Evolutionary conservation across 2,329 filamentous ascomycete genomes (phyloP).

Genomic region (Sarocladium brachiariae): DNA sequence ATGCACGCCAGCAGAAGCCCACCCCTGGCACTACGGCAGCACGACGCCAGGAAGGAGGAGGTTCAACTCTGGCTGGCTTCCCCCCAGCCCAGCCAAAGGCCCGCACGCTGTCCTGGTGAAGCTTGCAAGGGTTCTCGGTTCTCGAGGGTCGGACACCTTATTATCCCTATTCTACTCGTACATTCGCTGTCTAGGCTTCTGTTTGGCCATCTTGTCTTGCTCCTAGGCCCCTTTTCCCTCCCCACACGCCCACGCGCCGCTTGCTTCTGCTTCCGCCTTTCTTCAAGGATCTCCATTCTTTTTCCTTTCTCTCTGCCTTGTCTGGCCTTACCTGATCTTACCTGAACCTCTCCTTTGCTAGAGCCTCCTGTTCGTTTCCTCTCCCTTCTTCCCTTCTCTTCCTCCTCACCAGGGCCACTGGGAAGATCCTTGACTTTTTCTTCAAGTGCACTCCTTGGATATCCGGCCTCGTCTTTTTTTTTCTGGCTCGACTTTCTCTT

Average conservation of each 20-base stretch:
- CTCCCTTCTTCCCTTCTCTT: neutral
- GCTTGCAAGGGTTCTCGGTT: neutral
- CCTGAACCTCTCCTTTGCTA: neutral
- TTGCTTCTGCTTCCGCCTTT: slow-evolving; percentile 5
- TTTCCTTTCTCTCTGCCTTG: slow-evolving; percentile 5
- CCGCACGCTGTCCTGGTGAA: neutral
- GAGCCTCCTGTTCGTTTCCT: neutral
- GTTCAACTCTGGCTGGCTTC: neutral
- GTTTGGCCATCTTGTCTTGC: neutral
- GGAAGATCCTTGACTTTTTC: slow-evolving; percentile 6
- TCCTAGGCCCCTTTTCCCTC: neutral
- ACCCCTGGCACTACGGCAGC: neutral
- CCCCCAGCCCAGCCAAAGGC: neutral
- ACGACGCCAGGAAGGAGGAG: neutral
- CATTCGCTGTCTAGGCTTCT: neutral
- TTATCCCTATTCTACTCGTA: too few relatives aligned
- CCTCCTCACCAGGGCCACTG: slow-evolving; percentile 9
- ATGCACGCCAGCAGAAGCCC: neutral
- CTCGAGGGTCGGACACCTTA: neutral
- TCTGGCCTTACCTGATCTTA: neutral
- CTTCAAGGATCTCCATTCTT: slow-evolving; percentile 9
- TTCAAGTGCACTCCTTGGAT: slow-evolving; percentile 8
- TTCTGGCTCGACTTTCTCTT: slow-evolving; percentile 9
- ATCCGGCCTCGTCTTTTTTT: slow-evolving; percentile 3
- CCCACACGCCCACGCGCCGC: slow-evolving; percentile 1